A percentile compares a stretch with the other conserved stretches of the same genome.
These are phyloP conservation scores for Candida tetrigidarum DNA, from an alignment of 1,139 yeast species.

Conservation along the genomic window DNA sequence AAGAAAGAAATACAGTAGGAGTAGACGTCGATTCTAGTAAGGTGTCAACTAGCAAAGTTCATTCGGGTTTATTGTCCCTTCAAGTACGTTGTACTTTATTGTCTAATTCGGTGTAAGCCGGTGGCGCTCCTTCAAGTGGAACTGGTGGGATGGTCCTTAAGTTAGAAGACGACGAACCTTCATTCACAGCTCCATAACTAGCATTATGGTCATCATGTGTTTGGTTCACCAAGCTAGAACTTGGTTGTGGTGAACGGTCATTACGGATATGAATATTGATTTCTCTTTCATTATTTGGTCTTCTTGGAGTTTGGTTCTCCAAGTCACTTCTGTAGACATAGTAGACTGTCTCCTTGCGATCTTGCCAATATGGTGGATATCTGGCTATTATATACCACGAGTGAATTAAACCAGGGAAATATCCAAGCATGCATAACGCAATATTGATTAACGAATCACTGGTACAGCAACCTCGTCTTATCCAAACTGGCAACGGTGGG, in stretches of 20 bases:
- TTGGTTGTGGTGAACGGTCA: conserved; percentile 15
- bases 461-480: conserved; percentile 67
- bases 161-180: conserved; percentile 20
- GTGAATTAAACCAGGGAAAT: conserved; percentile 70
- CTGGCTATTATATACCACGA: conserved; percentile 66
- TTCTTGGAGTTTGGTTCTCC: conserved; percentile 28
- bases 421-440: conserved; percentile 60
- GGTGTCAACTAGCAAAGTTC: background rate
- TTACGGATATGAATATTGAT: conserved; percentile 4
- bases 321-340: conserved; percentile 38
- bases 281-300: conserved; percentile 7
- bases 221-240: conserved; percentile 11
- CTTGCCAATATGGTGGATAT: conserved; percentile 36
- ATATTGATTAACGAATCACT: conserved; percentile 64
- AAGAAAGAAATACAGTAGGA: background rate
- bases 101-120: conserved; percentile 42
- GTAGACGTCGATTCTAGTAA: too few species aligned
- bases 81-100: conserved; percentile 18
- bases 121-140: conserved; percentile 25
- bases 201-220: conserved; percentile 14
- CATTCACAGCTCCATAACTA: conserved; percentile 32
- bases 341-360: conserved; percentile 31
- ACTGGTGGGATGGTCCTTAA: conserved; percentile 6
- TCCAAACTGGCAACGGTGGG: conserved; percentile 77
- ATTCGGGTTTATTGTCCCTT: too few species aligned